These are phyloP conservation scores for Ophiocordyceps camponoti-rufipedis DNA, from an alignment of 2,329 filamentous ascomycete species.

Conservation along the genomic window DNA sequence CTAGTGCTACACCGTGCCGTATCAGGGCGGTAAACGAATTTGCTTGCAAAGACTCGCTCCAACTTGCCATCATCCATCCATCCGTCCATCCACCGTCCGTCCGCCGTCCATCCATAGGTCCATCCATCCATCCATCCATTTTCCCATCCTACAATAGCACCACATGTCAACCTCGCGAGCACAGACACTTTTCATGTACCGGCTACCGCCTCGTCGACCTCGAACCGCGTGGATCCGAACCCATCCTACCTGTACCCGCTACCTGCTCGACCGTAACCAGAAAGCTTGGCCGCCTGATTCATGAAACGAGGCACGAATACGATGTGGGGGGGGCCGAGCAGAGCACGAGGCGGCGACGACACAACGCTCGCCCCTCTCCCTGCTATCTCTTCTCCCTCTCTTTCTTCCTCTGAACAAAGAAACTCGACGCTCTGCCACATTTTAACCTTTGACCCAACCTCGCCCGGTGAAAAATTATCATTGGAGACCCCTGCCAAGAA, in stretches of 20 bases:
- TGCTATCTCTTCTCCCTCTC: too few relatives aligned
- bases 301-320: not conserved
- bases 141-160: not conserved
- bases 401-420: too few relatives aligned
- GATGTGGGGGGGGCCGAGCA: not conserved
- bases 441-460: too few relatives aligned
- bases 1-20: too few relatives aligned
- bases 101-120: not conserved
- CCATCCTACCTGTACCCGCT: too few relatives aligned
- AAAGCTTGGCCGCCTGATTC: not conserved
- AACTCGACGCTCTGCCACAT: too few relatives aligned
- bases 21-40: too few relatives aligned
- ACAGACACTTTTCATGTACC: not conserved
- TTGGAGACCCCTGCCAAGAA: not conserved
- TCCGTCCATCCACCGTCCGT: not conserved
- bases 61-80: not conserved
- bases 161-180: not conserved
- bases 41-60: not conserved
- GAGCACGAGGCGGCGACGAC: not conserved
- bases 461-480: not conserved
- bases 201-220: too few relatives aligned
- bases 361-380: too few relatives aligned
- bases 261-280: not conserved
- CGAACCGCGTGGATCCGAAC: too few relatives aligned
- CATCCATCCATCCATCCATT: not conserved